Evolutionary conservation across 441 rosid genomes (phyloP), one percentile per base, ranked within the genome.

Genomic region (Codiaeum variegatum): DNA sequence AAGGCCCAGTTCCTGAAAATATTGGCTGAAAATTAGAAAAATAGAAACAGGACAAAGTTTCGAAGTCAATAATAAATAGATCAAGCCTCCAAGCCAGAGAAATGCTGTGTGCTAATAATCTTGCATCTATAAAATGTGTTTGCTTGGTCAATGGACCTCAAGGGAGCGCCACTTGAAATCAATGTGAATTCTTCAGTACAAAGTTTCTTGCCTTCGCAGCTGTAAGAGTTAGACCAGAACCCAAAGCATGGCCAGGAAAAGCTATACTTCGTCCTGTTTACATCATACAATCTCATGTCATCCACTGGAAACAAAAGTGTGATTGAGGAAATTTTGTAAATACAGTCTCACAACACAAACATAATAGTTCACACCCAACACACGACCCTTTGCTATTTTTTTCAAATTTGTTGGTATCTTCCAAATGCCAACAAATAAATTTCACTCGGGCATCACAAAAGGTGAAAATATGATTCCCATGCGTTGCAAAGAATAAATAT

Each of bases 171-270:
- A 82, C 66, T 78, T 71, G 73, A 79, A 77, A 84, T 72, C 81
- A 79, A 80, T 73, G 62, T 71, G 78, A 77, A 81, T 73, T 83
- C 80, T 73, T 86, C 73, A 71, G 76, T 75, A 73, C 76, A 78
- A 71, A 78, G 79, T 81, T 75, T 83, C 91, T 89, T 89, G 85
- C 98, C 97, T 90, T 82, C 61, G 98, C 98, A 86, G 98, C 98
- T 69, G 87, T 58, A 65, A 91, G 81, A 74, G 93, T 89, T 46
- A 94, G 88, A 79, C 99, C 98, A 77, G 90, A 86, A 71, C 98
- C 99, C 83, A 91, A 72, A 62, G 94, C 88, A 87, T 94, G 99
- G 62, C 98, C 99, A 26, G 99, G 99, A 71, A 94, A 90, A 77
- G 98, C 97, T 73, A 94, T 97, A 82, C 98, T 94, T 69, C 96